These are phyloP conservation scores for Glarea lozoyensis DNA, from an alignment of 495 filamentous ascomycete genomes.

Conservation along the genomic window DNA sequence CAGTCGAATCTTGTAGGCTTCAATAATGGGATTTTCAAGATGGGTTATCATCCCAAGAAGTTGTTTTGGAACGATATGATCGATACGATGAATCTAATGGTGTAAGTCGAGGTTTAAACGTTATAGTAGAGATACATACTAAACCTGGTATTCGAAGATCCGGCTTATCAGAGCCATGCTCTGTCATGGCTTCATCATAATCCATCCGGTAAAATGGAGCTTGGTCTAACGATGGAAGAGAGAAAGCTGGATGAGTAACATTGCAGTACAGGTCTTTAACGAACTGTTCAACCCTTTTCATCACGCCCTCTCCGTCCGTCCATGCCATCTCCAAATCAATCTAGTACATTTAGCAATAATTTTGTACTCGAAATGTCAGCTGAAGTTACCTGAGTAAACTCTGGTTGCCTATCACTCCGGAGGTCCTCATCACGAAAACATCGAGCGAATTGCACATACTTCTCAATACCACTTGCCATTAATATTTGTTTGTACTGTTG, in stretches of 20 bases:
- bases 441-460: constrained; percentile 86
- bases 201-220: constrained; percentile 48
- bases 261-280: constrained; percentile 48
- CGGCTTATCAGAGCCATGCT: constrained; percentile 86
- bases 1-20: constrained; percentile 56
- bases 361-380: background rate
- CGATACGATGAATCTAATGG: constrained; percentile 50
- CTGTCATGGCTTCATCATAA: constrained; percentile 71
- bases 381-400: constrained; percentile 80
- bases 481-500: constrained; percentile 99
- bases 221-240: constrained; percentile 16
- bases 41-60: constrained; percentile 64
- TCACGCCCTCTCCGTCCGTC: constrained; percentile 63
- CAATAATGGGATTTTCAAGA: constrained; percentile 53
- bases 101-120: constrained; percentile 2
- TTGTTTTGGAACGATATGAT: constrained; percentile 52
- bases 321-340: constrained; percentile 92
- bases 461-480: constrained; percentile 77
- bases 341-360: constrained; percentile 27
- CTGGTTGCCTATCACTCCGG: constrained; percentile 86
- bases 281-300: constrained; percentile 55
- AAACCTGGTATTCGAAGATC: constrained; percentile 53
- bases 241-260: background rate
- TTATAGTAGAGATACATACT: constrained; percentile 6
- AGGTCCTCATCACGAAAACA: constrained; percentile 97